Evolutionary conservation across 805 yeast species (phyloP), one percentile per base, ranked within the genome.

Genomic region (Metschnikowia proteae): DNA sequence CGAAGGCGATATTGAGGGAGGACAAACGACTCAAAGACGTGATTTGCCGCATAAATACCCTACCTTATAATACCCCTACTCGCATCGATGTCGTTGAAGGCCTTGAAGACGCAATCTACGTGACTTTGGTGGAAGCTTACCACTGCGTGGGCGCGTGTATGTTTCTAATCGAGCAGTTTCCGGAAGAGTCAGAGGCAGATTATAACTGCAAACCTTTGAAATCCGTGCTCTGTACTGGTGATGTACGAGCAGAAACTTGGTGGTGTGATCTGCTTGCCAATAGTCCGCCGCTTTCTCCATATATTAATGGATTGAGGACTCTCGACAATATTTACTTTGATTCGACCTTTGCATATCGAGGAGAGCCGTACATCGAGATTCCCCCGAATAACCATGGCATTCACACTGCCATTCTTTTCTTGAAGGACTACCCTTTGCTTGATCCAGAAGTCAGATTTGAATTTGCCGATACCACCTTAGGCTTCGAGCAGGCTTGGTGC

Each of bases 121-220:
- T 81, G 2, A 74, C 80, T 1, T 56, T 76, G 27, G 66, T 82
- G 2, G 73, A 73, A 5, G 73, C 82, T 0, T 72, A 80, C 56
- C 87, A 82, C 54, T 82, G 86, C 56, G 80, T 83, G 9, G 86
- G 86, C 3, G 70, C 83, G 3, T 68, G 71, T 2, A 78, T 81
- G 82, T 75, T 78, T 48, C 66, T 82, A 28, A 48, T 82, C 1
- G 77, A 76, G 50, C 45, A 23, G 38, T 32, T 26, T 27, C 25
- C 32, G 8, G 29, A 8, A 8, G 4, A 32, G n/a, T 4, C 13
- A 3, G 30, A 26, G 6, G 23, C 43, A 9, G 28, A 33, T 9
- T 26, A 25, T 27, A 27, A 36, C 6, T 17, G 8, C 5, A 23
- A 38, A 17, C 39, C 39, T 3, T 23, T 44, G 3, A 27, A 22